Evolutionary conservation across 116 monocot genomes (phyloP).

Genomic region (Papilionanthe hybrid): DNA sequence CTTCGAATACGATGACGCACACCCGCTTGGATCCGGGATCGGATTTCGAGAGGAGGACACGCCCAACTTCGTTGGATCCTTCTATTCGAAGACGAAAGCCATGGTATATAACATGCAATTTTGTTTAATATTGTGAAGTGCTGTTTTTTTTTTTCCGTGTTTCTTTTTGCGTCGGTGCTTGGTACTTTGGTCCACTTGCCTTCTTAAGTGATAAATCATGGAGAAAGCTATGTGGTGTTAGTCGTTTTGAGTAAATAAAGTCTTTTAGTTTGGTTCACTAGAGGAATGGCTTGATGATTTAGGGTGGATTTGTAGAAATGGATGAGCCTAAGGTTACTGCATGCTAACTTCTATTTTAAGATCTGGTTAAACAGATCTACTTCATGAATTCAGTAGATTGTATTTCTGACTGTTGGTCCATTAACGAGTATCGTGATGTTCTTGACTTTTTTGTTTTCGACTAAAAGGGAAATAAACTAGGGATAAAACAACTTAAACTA

Average conservation of each 20-base stretch:
- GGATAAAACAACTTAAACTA: background rate
- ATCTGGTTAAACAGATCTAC: background rate
- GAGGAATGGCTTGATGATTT: background rate
- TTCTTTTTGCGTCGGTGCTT: background rate
- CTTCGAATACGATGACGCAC: constrained; percentile 35
- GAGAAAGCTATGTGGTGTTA: background rate
- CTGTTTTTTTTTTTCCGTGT: background rate
- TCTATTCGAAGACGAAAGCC: constrained; percentile 51
- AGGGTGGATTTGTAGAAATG: background rate
- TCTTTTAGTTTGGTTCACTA: background rate
- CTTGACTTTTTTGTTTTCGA: background rate
- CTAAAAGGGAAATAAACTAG: background rate
- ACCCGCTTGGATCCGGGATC: constrained; percentile 31
- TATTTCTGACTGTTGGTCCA: background rate
- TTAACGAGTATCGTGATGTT: background rate
- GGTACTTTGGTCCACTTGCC: background rate
- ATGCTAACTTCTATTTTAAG: background rate
- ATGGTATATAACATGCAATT: constrained; percentile 23
- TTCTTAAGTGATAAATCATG: background rate
- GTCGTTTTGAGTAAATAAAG: too few relatives aligned
- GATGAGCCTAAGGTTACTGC: background rate
- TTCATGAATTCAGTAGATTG: background rate
- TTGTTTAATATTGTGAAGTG: background rate
- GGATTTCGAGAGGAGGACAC: constrained; percentile 43
- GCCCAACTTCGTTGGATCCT: constrained; percentile 43